phyloP scores from a whole-genome alignment of 225 moss, liverwort and hornwort species.

The Marchantia polymorpha region DNA sequence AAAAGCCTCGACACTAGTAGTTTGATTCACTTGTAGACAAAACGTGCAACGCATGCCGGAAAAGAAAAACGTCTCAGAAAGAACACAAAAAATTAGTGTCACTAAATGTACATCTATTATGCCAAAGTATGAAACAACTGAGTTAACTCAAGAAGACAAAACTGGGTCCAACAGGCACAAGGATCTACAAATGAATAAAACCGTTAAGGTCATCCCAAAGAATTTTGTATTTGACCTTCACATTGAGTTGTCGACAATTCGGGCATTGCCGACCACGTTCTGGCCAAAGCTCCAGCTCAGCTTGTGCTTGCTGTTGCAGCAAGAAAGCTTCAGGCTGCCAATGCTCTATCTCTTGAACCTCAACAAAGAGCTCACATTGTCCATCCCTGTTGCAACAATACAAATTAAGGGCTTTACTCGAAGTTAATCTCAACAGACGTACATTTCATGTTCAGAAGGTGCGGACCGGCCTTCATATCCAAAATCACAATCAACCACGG shows the following conservation, averaged over 20 bases:
- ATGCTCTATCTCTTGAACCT: not conserved
- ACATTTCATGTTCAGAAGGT: no score
- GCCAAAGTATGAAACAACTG: not conserved
- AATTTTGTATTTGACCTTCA: conserved; percentile 11
- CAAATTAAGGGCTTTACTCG: not conserved
- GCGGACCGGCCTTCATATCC: no score
- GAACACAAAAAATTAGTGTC: not conserved
- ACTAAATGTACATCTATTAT: not conserved
- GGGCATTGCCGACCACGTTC: conserved; percentile 28
- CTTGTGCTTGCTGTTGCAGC: conserved; percentile 18
- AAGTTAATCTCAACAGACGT: no score
- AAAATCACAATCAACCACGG: not conserved
- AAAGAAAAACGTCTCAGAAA: no score
- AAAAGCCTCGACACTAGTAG: not conserved
- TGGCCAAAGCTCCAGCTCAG: conserved; percentile 32
- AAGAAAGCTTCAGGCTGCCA: conserved; percentile 16
- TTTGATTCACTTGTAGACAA: no score
- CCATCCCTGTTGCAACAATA: conserved; percentile 11
- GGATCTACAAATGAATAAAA: not conserved
- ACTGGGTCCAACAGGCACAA: not conserved
- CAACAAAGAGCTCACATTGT: conserved; percentile 28
- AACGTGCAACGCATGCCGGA: no score
- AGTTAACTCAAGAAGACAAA: not conserved
- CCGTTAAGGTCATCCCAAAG: not conserved
- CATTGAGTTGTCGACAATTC: conserved; percentile 32